Conservation (phyloP, 2,329 filamentous ascomycete species). For the Pestalotiopsis sp. region DNA sequence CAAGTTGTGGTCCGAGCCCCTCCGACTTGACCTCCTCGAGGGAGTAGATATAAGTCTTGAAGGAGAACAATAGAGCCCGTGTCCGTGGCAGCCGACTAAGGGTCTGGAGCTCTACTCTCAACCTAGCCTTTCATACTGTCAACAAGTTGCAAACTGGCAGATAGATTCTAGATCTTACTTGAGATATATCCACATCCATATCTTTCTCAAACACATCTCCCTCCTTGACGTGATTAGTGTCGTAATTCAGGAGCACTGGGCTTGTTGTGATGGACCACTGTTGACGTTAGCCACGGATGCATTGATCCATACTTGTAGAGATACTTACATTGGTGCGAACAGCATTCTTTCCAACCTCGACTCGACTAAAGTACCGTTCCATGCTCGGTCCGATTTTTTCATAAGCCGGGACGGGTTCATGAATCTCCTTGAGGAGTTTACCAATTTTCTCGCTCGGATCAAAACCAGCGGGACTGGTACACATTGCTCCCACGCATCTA, state of each 20-base stretch:
- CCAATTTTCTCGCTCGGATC: conserved; percentile 54
- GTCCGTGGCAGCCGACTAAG: conserved; percentile 51
- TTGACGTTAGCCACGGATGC: background rate
- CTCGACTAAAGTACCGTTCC: conserved; percentile 53
- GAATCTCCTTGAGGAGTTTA: conserved; percentile 49
- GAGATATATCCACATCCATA: conserved; percentile 40
- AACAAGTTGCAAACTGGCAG: too few relatives aligned
- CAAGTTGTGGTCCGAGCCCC: conserved; percentile 47
- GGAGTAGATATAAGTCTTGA: conserved; percentile 58
- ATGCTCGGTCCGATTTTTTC: conserved; percentile 57
- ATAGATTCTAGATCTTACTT: conserved; percentile 26
- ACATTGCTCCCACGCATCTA: conserved; percentile 49
- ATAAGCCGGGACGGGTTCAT: conserved; percentile 55
- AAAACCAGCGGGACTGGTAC: conserved; percentile 56
- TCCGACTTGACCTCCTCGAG: conserved; percentile 51
- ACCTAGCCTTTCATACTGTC: background rate
- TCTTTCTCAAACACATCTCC: conserved; percentile 35
- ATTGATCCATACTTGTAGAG: background rate
- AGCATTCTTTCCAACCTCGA: conserved; percentile 50
- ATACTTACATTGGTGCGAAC: conserved; percentile 52
- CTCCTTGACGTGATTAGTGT: conserved; percentile 38
- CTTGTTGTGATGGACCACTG: conserved; percentile 10
- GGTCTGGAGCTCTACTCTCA: conserved; percentile 49
- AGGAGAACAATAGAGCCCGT: conserved; percentile 52
- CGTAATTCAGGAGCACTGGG: conserved; percentile 42